Base-by-base conservation (phyloP, 169 alveolate genomes). In the Cytauxzoon felis region DNA sequence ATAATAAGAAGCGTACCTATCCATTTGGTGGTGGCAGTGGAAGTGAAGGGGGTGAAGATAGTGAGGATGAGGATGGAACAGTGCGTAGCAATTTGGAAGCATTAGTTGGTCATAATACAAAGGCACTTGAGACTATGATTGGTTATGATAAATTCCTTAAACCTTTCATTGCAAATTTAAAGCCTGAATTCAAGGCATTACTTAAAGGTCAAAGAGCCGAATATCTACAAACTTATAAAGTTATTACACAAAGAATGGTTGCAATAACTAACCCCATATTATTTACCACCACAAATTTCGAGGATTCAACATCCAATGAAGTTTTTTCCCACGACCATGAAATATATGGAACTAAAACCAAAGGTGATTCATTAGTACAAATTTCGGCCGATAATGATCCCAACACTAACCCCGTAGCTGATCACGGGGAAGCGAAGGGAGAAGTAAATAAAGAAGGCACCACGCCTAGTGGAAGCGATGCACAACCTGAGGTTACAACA, bases 141-240 rank as follows among this genome's bases (percentile, higher is more conserved):
- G 79, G 83, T 4, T 21, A 21, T 27, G 62, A 63, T 1, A 53
- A 43, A 34, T 73, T 73, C 52, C 8, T 38, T 18, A 26, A 45
- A 16, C 78, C 83, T 1, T 73, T 73, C 30, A 61, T 63, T 23
- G 56, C 57, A 13, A 63, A 64, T 60, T 34, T 73, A 7, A 63
- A 45, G 16, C 62, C 42, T 16, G 70, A 63, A 3, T 45, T 73
- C 29, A 32, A 59, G 21, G 1, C 6, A 27, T 8, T 50, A 19
- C 63, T 73, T 1, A 58, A 50, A 3, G 34, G 47, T 7, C 75
- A 59, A 36, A 54, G 33, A 0, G 29, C 62, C 24, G 56, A 42
- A 24, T 62, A 47, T 29, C 47, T 64, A 18, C 51, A 11, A 9
- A 38, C 79, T 3, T 73, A 73, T 29, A 7, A 9, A 47, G 9